Percentiles rank a stretch among this genome's conserved stretches.
Evolutionary conservation across 352 stramenopile species (phyloP).

Genomic region (Globisporangium cylindrosporum): DNA sequence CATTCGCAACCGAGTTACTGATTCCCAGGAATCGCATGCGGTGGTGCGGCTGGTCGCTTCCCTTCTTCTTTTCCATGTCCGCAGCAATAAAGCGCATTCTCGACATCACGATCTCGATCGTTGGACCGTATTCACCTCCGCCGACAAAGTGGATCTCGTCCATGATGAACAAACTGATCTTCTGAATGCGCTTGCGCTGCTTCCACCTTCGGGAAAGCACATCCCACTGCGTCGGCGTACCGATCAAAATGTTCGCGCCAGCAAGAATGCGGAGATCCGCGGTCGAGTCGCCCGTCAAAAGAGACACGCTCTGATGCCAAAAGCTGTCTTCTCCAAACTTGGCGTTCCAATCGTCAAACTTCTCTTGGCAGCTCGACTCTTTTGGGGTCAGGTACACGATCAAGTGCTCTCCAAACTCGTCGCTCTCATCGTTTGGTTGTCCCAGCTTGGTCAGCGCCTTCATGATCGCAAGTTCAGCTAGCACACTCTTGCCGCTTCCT

Average conservation of each 20-base stretch:
- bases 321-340: constrained; percentile 83
- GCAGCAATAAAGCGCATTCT: constrained; percentile 97
- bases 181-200: constrained; percentile 95
- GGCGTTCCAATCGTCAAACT: constrained; percentile 77
- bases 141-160: constrained; percentile 98
- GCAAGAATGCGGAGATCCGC: constrained; percentile 92
- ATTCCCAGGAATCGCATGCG: constrained; percentile 94
- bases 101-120: constrained; percentile 97
- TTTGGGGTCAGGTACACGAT: constrained; percentile 95
- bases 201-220: constrained; percentile 96
- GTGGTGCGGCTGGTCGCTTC: constrained; percentile 19
- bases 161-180: constrained; percentile 93
- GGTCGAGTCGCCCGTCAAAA: constrained; percentile 93
- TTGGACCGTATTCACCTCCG: constrained; percentile 81
- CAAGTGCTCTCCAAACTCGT: constrained; percentile 71
- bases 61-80: constrained; percentile 66
- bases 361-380: constrained; percentile 59
- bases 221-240: constrained; percentile 95
- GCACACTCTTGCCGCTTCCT: constrained; percentile 93
- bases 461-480: constrained; percentile 96
- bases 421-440: constrained; percentile 47
- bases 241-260: constrained; percentile 91
- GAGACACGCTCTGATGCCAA: constrained; percentile 83
- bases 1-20: constrained; percentile 97
- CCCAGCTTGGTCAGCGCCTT: constrained; percentile 78